Conservation (phyloP, 2,329 filamentous ascomycete species). For the Fusarium sambucinum region DNA sequence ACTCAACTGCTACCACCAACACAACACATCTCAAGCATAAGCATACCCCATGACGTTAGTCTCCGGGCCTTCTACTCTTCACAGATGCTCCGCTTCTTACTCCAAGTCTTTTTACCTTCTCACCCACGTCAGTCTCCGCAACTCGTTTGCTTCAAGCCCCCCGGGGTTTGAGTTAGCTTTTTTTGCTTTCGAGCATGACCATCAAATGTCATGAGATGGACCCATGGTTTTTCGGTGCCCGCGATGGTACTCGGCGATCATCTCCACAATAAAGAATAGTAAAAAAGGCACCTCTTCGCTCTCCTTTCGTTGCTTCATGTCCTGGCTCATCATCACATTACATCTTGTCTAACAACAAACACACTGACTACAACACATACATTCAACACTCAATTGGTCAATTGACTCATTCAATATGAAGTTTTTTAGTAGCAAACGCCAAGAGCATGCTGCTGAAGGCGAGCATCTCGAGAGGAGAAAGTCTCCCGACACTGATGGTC, state of each 20-base stretch:
- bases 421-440: slow-evolving; percentile 38
- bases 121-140: slow-evolving; percentile 38
- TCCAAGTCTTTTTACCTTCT: slow-evolving; percentile 32
- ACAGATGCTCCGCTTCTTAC: slow-evolving; percentile 28
- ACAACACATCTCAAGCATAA: not conserved
- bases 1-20: slow-evolving; percentile 2
- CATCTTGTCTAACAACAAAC: slow-evolving; percentile 21
- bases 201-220: slow-evolving; percentile 39
- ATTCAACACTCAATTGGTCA: slow-evolving; percentile 19
- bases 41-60: slow-evolving; percentile 34
- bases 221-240: slow-evolving; percentile 33
- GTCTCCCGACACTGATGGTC: slow-evolving; percentile 41
- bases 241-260: slow-evolving; percentile 28
- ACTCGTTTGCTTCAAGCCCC: slow-evolving; percentile 32
- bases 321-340: slow-evolving; percentile 9
- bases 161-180: slow-evolving; percentile 32
- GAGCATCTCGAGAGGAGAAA: slow-evolving; percentile 39
- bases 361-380: too few relatives aligned
- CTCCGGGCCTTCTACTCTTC: slow-evolving; percentile 29
- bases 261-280: slow-evolving; percentile 40
- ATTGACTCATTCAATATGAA: slow-evolving; percentile 34
- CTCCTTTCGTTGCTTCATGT: slow-evolving; percentile 7
- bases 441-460: slow-evolving; percentile 35
- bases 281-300: slow-evolving; percentile 36
- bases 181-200: slow-evolving; percentile 36